Evolutionary conservation across 2,329 filamentous ascomycete genomes (phyloP).

Genomic region (Diaporthe velutina): DNA sequence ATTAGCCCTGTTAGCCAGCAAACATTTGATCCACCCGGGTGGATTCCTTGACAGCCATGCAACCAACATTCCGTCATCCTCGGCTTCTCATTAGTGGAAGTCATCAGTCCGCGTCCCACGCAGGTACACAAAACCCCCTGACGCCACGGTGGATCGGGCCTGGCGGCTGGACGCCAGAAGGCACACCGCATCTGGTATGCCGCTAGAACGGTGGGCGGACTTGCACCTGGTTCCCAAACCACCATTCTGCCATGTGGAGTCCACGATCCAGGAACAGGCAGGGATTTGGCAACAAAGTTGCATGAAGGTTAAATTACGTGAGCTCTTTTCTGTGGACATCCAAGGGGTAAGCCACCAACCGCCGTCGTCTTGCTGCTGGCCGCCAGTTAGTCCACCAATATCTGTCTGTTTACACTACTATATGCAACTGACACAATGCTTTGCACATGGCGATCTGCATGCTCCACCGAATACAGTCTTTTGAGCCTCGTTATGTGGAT

Average conservation of each 20-base stretch:
- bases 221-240: neutral
- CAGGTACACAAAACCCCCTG: constrained; percentile 12
- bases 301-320: constrained; percentile 22
- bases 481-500: constrained; percentile 1
- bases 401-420: neutral
- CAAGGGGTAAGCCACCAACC: constrained; percentile 23
- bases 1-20: neutral
- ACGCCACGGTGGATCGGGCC: neutral
- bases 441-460: constrained; percentile 4
- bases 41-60: neutral
- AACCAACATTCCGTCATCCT: constrained; percentile 16
- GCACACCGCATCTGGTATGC: constrained; percentile 19
- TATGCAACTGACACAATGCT: neutral
- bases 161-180: neutral
- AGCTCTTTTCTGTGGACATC: neutral
- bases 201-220: neutral
- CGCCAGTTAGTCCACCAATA: neutral
- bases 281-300: neutral
- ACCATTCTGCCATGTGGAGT: neutral
- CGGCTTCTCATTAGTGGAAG: constrained; percentile 19
- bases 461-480: constrained; percentile 18
- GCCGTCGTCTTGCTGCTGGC: neutral
- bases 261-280: neutral
- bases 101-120: constrained; percentile 5
- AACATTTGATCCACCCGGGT: neutral